phyloP scores from a whole-genome alignment of 345 rosid genomes.

The Hevea brasiliensis region DNA sequence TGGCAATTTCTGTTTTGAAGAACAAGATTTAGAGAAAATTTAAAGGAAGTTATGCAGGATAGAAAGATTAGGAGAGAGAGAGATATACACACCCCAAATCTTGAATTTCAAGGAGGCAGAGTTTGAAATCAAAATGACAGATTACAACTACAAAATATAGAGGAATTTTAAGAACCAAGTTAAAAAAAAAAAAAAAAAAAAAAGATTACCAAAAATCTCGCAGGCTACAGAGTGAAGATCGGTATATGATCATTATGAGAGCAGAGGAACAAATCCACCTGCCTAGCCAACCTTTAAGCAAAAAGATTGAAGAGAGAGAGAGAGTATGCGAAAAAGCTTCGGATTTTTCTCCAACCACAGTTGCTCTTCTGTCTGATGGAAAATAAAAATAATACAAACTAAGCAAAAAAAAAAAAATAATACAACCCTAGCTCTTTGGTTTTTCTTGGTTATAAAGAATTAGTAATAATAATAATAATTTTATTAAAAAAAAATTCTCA shows the following conservation, averaged over 20 bases:
- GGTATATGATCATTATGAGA: background rate
- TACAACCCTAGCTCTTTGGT: no score
- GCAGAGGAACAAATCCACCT: slow-evolving; percentile 32
- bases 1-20: background rate
- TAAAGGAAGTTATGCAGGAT: background rate
- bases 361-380: slow-evolving; percentile 41
- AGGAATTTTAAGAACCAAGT: slow-evolving; percentile 17
- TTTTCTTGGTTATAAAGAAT: no score
- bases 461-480: no score
- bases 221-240: slow-evolving; percentile 17
- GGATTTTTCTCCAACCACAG: slow-evolving; percentile 32
- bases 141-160: slow-evolving; percentile 22
- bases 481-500: no score
- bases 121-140: slow-evolving; percentile 26
- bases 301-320: slow-evolving; percentile 11
- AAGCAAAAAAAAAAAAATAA: no score
- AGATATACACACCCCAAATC: background rate
- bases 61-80: slow-evolving; percentile 4
- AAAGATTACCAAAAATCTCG: slow-evolving; percentile 39
- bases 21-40: background rate
- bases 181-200: slow-evolving; percentile 7
- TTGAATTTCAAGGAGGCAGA: slow-evolving; percentile 15
- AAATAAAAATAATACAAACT: no score
- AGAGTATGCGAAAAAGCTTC: slow-evolving; percentile 24
- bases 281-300: slow-evolving; percentile 33